Conservation (phyloP, 345 rosid species). For the Lepidium didymum region DNA sequence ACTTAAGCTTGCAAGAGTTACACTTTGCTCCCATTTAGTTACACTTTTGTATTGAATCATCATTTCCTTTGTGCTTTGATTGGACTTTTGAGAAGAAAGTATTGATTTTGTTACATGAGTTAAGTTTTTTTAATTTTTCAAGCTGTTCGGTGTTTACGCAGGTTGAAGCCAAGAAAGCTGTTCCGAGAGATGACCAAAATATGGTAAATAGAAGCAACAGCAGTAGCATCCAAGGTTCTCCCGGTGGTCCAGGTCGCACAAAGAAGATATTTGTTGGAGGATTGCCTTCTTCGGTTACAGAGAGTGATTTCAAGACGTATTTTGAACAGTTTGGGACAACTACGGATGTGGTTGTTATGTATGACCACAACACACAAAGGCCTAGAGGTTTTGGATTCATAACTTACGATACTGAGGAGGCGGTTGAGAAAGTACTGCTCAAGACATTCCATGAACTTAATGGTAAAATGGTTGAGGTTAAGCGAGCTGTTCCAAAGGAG, state of each 20-base stretch:
- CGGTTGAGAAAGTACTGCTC: slow-evolving; percentile 79
- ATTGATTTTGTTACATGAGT: not conserved
- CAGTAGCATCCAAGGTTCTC: slow-evolving; percentile 59
- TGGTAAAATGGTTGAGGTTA: slow-evolving; percentile 98
- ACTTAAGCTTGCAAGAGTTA: not conserved
- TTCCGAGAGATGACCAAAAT: slow-evolving; percentile 85
- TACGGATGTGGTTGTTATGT: slow-evolving; percentile 95
- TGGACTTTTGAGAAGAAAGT: not conserved
- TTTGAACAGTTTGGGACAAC: slow-evolving; percentile 85
- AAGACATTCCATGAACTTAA: slow-evolving; percentile 93
- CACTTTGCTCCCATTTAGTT: not conserved
- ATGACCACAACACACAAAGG: slow-evolving; percentile 96
- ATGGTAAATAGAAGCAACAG: slow-evolving; percentile 44
- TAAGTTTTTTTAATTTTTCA: not conserved
- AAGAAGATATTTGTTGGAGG: slow-evolving; percentile 95
- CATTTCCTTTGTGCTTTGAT: not conserved
- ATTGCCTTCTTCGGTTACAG: slow-evolving; percentile 65
- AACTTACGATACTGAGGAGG: slow-evolving; percentile 88
- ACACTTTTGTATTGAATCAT: not conserved
- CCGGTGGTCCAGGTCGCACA: slow-evolving; percentile 61
- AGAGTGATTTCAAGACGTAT: slow-evolving; percentile 65
- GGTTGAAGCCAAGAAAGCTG: slow-evolving; percentile 99
- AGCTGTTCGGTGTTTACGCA: slow-evolving; percentile 14
- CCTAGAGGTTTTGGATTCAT: slow-evolving; percentile 99
- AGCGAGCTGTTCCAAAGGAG: slow-evolving; percentile 96